Evolutionary conservation across 129 eudicot genomes (phyloP).

Genomic region (Centaurea solstitialis): DNA sequence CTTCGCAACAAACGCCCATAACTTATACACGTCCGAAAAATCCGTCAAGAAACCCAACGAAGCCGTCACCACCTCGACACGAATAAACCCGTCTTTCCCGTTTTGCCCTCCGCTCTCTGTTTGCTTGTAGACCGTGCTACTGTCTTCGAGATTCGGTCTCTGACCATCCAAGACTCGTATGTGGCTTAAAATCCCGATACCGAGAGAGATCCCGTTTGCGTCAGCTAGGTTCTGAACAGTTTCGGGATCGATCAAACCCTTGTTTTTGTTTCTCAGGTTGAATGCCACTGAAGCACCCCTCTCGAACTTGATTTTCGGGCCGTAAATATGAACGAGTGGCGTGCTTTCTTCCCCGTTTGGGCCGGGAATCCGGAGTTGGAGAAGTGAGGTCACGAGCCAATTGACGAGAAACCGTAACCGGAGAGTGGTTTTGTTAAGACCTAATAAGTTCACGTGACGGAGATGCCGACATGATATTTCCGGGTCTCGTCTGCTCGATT

Average conservation of each 20-base stretch:
- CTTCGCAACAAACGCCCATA: constrained; percentile 93
- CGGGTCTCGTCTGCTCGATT: constrained; percentile 70
- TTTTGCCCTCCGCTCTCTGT: constrained; percentile 50
- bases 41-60: constrained; percentile 83
- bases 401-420: constrained; percentile 76
- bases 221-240: constrained; percentile 78
- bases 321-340: constrained; percentile 79
- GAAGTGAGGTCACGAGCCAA: constrained; percentile 92
- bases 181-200: constrained; percentile 78
- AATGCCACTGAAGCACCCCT: constrained; percentile 94
- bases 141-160: constrained; percentile 56
- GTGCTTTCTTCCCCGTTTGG: constrained; percentile 37
- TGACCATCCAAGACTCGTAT: constrained; percentile 49
- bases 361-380: constrained; percentile 62
- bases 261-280: constrained; percentile 59
- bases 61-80: constrained; percentile 88
- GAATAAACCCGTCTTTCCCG: constrained; percentile 55
- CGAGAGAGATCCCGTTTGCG: constrained; percentile 68
- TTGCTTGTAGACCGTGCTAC: constrained; percentile 67
- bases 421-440: constrained; percentile 87
- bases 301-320: constrained; percentile 88
- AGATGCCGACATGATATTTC: constrained; percentile 87
- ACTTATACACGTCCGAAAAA: constrained; percentile 85
- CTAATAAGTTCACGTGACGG: constrained; percentile 77
- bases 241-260: constrained; percentile 71